Conservation (phyloP, 805 yeast species). For the Cyberlindnera maritima region DNA sequence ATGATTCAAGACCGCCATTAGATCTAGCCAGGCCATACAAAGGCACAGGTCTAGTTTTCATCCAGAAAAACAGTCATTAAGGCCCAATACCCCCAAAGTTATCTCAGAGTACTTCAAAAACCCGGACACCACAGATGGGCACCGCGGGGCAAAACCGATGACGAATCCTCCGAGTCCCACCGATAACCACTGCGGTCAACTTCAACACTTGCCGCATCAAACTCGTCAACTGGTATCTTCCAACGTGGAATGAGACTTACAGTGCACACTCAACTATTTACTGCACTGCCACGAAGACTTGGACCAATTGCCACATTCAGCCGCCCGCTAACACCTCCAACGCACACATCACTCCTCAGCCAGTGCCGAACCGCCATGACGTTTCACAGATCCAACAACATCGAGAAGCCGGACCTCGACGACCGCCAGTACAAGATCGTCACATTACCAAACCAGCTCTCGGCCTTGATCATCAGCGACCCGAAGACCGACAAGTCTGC, state of each 20-base stretch:
- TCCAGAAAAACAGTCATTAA: no score
- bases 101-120: no score
- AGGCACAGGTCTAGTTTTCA: no score
- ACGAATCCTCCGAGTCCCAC: no score
- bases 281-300: not conserved
- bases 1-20: no score
- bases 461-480: constrained; percentile 64
- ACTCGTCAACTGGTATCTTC: no score
- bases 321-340: not conserved
- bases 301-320: not conserved
- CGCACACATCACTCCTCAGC: not conserved
- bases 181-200: not conserved
- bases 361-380: constrained; percentile 7
- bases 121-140: no score
- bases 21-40: no score
- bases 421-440: constrained; percentile 73
- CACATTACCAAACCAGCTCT: constrained; percentile 53
- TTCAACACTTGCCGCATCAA: not conserved
- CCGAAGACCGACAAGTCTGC: constrained; percentile 72
- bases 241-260: not conserved
- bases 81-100: no score
- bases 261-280: not conserved
- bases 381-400: constrained; percentile 26
- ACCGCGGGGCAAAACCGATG: no score
- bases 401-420: constrained; percentile 51